These are phyloP conservation scores for Cladorrhinum sp. DNA, from an alignment of 2,329 filamentous ascomycete genomes.

Conservation along the genomic window DNA sequence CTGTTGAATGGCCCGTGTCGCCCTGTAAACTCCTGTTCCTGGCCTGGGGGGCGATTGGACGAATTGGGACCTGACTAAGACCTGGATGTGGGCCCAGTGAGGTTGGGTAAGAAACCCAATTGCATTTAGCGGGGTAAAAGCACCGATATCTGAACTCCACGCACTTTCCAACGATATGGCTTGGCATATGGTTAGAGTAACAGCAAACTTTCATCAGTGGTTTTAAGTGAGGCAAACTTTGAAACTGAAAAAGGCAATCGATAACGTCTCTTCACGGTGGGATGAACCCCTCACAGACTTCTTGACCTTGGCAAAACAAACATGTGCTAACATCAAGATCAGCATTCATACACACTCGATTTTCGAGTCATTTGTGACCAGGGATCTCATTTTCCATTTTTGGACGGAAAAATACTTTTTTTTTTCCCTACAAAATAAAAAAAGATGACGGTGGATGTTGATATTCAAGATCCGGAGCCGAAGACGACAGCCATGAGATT, in stretches of 20 bases:
- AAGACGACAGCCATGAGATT: conserved; percentile 39
- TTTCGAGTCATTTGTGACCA: conserved; percentile 1
- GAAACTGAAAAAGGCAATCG: background rate
- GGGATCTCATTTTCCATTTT: background rate
- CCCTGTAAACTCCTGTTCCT: too few species aligned
- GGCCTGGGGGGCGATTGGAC: background rate
- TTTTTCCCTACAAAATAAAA: background rate
- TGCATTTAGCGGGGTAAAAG: conserved; percentile 2
- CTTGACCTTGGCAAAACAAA: background rate
- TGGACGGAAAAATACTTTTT: background rate
- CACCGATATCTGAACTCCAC: background rate
- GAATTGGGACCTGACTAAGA: background rate
- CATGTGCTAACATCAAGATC: background rate
- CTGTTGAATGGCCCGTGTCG: background rate
- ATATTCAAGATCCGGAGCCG: conserved; percentile 11
- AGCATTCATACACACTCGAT: background rate
- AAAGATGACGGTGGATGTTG: conserved; percentile 18
- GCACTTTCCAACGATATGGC: background rate
- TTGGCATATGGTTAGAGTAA: background rate
- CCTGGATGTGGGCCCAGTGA: background rate
- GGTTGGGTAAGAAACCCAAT: background rate
- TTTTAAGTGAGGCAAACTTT: background rate
- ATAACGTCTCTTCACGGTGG: background rate
- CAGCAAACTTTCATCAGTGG: background rate
- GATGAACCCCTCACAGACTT: background rate